These are phyloP conservation scores for Pleodorina starrii DNA, from an alignment of 139 green algal genomes.

Conservation along the genomic window DNA sequence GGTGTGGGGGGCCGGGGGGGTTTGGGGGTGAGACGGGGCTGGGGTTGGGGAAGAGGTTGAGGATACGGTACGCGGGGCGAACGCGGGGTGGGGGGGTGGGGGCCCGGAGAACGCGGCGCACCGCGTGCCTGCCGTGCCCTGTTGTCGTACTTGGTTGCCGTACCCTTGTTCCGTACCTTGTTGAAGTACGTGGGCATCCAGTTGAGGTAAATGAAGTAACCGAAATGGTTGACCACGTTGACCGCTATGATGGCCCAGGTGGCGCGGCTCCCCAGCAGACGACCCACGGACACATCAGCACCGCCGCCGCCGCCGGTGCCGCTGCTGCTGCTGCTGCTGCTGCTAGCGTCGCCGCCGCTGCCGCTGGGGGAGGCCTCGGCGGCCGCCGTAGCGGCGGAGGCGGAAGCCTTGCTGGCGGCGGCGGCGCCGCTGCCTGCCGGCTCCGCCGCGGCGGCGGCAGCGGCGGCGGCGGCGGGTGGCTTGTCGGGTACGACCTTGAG, in stretches of 20 bases:
- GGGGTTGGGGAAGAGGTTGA: no score
- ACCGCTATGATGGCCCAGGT: conserved; percentile 91
- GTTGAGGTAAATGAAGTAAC: conserved; percentile 96
- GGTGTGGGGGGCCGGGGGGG: no score
- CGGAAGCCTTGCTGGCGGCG: background rate
- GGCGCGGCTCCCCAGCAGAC: conserved; percentile 72
- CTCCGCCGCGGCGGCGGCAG: background rate
- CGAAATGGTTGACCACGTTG: conserved; percentile 92
- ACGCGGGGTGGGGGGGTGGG: no score
- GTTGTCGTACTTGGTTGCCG: no score
- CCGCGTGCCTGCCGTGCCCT: no score
- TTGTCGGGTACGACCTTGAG: conserved; percentile 69
- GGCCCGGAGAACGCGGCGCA: no score
- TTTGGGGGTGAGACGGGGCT: no score
- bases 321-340: conserved; percentile 20
- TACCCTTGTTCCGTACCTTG: conserved; percentile 67
- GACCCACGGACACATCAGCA: background rate
- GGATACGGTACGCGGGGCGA: no score
- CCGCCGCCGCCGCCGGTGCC: background rate
- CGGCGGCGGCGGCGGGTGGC: background rate
- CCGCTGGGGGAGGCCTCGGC: background rate
- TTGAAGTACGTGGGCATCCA: conserved; percentile 96
- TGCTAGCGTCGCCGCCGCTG: background rate
- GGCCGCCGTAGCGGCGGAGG: conserved; percentile 1
- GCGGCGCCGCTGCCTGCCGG: background rate